phyloP scores from a whole-genome alignment of 192 early-diverging fungal species.

The Lobosporangium transversale region DNA sequence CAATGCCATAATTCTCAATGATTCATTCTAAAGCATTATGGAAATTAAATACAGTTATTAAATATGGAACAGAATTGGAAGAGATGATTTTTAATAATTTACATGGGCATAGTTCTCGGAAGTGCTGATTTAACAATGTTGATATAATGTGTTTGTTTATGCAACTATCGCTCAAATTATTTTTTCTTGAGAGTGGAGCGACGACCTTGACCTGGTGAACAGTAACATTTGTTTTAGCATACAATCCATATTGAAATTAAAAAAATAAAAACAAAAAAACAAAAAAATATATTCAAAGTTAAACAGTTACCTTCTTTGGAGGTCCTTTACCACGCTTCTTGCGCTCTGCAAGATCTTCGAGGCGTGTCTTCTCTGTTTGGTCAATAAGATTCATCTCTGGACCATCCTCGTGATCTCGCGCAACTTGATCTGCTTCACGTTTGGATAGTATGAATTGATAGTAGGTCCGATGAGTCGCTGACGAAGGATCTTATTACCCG shows the following conservation, averaged over 20 bases:
- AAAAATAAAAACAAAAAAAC: not conserved
- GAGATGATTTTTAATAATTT: too few relatives aligned
- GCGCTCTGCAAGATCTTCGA: slow-evolving; percentile 72
- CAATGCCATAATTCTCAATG: too few relatives aligned
- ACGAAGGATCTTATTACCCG: slow-evolving; percentile 78
- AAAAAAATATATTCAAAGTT: not conserved
- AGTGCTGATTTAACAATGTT: not conserved
- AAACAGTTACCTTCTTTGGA: slow-evolving; percentile 73
- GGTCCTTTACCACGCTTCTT: slow-evolving; percentile 81
- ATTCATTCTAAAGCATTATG: too few relatives aligned
- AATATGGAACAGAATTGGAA: too few relatives aligned
- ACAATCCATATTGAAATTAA: not conserved
- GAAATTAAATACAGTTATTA: too few relatives aligned
- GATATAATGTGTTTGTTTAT: not conserved
- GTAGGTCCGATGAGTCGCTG: slow-evolving; percentile 73
- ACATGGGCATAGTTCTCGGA: too few relatives aligned
- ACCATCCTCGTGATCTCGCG: slow-evolving; percentile 60
- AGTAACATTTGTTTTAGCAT: too few relatives aligned
- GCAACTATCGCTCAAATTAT: slow-evolving; percentile 24
- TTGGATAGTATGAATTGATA: slow-evolving; percentile 74
- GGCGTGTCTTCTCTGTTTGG: slow-evolving; percentile 70
- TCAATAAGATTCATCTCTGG: slow-evolving; percentile 65
- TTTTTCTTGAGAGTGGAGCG: slow-evolving; percentile 65
- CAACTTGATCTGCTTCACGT: slow-evolving; percentile 59
- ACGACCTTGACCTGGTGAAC: slow-evolving; percentile 66